Percentiles rank a stretch among this genome's conserved stretches.
These are phyloP conservation scores for Trichoderma cornu-damae DNA, from an alignment of 2,329 filamentous ascomycete species.

Conservation along the genomic window DNA sequence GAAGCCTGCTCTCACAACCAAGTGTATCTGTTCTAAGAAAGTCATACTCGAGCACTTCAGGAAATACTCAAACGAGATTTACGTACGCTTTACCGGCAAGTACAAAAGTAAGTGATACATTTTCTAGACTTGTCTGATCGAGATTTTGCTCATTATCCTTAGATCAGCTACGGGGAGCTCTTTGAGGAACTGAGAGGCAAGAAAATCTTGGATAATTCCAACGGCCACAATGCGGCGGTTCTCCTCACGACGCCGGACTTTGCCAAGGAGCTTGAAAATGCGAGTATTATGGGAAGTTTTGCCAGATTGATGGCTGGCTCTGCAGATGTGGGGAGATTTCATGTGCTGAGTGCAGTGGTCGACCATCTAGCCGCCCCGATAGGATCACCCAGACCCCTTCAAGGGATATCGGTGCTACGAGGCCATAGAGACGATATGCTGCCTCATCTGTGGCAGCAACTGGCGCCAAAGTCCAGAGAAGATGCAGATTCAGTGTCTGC, in stretches of 20 bases:
- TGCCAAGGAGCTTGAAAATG: slow-evolving; percentile 44
- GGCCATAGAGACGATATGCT: slow-evolving; percentile 39
- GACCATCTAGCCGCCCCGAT: slow-evolving; percentile 46
- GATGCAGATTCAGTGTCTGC: slow-evolving; percentile 37
- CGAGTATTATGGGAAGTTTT: slow-evolving; percentile 39
- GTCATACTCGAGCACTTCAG: slow-evolving; percentile 19
- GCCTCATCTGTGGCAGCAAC: slow-evolving; percentile 41
- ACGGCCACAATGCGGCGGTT: slow-evolving; percentile 40
- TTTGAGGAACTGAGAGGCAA: slow-evolving; percentile 24
- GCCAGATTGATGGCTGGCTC: slow-evolving; percentile 44
- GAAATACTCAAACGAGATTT: slow-evolving; percentile 22
- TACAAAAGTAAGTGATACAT: not conserved
- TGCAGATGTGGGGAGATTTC: slow-evolving; percentile 35
- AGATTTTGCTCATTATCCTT: not conserved
- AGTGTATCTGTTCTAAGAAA: slow-evolving; percentile 4
- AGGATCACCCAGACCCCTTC: slow-evolving; percentile 29
- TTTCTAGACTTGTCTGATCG: not conserved
- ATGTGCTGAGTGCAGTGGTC: slow-evolving; percentile 51
- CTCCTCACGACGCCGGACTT: slow-evolving; percentile 47
- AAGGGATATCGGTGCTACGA: slow-evolving; percentile 50
- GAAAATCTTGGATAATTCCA: slow-evolving; percentile 27
- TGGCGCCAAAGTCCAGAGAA: slow-evolving; percentile 25
- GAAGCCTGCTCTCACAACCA: slow-evolving; percentile 18
- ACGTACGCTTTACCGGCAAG: slow-evolving; percentile 22
- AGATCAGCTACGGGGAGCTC: slow-evolving; percentile 22